Conservation (phyloP, 1,139 yeast species). For the Taphrina sp. region DNA sequence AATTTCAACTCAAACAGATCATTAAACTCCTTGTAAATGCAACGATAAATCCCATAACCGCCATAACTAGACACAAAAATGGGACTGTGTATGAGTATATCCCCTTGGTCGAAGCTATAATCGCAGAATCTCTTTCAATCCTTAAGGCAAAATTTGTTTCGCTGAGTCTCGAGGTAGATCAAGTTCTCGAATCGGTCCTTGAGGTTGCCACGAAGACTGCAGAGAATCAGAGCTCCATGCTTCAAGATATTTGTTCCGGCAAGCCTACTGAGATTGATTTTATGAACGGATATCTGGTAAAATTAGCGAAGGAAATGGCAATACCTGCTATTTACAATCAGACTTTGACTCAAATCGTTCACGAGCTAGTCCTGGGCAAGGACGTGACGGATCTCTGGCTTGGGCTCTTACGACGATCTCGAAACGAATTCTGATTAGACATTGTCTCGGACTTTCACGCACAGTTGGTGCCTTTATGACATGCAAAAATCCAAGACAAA, state of each 20-base stretch:
- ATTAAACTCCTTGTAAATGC: constrained; percentile 74
- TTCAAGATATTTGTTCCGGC: constrained; percentile 67
- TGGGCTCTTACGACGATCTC: too few relatives aligned
- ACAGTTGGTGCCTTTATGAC: too few relatives aligned
- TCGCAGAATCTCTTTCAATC: constrained; percentile 28
- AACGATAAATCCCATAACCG: constrained; percentile 72
- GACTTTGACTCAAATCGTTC: too few relatives aligned
- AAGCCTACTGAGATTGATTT: constrained; percentile 72
- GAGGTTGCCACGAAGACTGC: constrained; percentile 53
- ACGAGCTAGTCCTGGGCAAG: too few relatives aligned
- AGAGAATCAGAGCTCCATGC: constrained; percentile 78
- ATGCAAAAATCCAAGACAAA: too few relatives aligned
- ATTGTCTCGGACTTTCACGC: too few relatives aligned
- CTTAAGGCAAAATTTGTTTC: constrained; percentile 35
- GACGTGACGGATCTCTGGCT: too few relatives aligned
- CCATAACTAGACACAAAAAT: constrained; percentile 65
- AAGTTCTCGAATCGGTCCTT: constrained; percentile 52
- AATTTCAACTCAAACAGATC: constrained; percentile 49
- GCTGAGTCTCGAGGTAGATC: constrained; percentile 47
- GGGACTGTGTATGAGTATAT: constrained; percentile 47
- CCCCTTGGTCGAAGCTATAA: constrained; percentile 40
- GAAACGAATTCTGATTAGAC: too few relatives aligned
- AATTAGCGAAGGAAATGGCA: constrained; percentile 52
- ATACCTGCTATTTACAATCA: constrained; percentile 51
- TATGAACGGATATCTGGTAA: constrained; percentile 70